These are phyloP conservation scores for Phanerochaete carnosa DNA, from an alignment of 768 basidiomycete genomes.

Conservation along the genomic window DNA sequence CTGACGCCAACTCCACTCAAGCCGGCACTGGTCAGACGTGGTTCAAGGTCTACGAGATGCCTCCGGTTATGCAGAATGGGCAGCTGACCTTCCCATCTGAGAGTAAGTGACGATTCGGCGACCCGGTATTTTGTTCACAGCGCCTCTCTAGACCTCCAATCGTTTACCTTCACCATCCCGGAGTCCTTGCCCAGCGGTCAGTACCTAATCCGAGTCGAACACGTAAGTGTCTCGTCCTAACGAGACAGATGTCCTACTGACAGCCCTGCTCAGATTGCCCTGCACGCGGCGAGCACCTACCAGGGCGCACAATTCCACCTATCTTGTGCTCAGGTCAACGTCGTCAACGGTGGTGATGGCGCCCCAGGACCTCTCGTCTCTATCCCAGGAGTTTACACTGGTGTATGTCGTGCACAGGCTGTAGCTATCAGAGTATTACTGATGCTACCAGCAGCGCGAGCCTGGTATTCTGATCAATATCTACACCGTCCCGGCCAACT, in stretches of 20 bases:
- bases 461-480: conserved; percentile 28
- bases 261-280: conserved; percentile 16
- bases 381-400: conserved; percentile 31
- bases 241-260: not conserved
- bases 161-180: conserved; percentile 28
- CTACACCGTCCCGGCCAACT: conserved; percentile 19
- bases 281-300: conserved; percentile 23
- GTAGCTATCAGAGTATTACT: not conserved
- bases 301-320: conserved; percentile 31
- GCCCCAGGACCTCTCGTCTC: conserved; percentile 30
- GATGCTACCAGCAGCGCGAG: conserved; percentile 13
- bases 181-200: conserved; percentile 26
- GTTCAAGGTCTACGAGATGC: conserved; percentile 41
- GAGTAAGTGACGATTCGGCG: conserved; percentile 9
- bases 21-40: conserved; percentile 40
- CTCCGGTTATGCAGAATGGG: conserved; percentile 21
- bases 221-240: conserved; percentile 7
- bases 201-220: conserved; percentile 31
- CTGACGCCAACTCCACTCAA: conserved; percentile 21
- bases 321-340: conserved; percentile 32
- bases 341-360: conserved; percentile 28
- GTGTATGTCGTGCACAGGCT: conserved; percentile 11
- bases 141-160: conserved; percentile 9
- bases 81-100: conserved; percentile 24
- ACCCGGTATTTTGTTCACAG: not conserved